A percentile compares a stretch with the other conserved stretches of the same genome.
Conservation (phyloP, 2,329 filamentous ascomycete species). For the Apiospora aurea region DNA sequence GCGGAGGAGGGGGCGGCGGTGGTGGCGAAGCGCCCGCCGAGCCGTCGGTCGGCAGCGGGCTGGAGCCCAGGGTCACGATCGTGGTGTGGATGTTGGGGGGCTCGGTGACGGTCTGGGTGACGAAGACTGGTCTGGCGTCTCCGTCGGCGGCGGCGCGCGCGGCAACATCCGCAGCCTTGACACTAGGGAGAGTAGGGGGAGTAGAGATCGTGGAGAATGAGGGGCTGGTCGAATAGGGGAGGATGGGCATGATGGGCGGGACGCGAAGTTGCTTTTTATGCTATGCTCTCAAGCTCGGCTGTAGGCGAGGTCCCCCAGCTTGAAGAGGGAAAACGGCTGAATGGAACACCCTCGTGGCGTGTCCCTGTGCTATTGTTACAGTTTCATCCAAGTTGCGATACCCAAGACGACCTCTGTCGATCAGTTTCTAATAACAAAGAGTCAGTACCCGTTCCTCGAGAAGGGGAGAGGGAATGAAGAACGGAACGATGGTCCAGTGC, state of each 20-base stretch:
- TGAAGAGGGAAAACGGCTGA: background rate
- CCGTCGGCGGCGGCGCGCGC: background rate
- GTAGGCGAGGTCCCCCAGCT: background rate
- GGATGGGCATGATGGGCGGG: background rate
- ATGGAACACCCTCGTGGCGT: background rate
- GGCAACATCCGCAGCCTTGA: background rate
- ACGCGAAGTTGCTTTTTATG: background rate
- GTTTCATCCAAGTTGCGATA: background rate
- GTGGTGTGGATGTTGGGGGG: background rate
- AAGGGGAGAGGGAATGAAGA: no score
- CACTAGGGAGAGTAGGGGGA: background rate
- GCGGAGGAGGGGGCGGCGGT: background rate
- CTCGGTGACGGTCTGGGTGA: background rate
- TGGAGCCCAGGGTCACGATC: background rate
- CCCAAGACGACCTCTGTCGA: background rate
- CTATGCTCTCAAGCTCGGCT: background rate
- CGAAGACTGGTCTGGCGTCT: background rate
- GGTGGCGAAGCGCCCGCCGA: background rate
- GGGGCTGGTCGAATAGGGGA: background rate
- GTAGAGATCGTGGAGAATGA: background rate
- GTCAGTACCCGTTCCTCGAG: no score
- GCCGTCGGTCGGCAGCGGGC: background rate
- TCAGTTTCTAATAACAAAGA: background rate
- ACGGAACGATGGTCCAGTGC: background rate
- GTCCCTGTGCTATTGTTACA: background rate